A percentile compares a stretch with the other conserved stretches of the same genome.
phyloP scores from a whole-genome alignment of 257 asterid species.

The Marsdenia floribunda region DNA sequence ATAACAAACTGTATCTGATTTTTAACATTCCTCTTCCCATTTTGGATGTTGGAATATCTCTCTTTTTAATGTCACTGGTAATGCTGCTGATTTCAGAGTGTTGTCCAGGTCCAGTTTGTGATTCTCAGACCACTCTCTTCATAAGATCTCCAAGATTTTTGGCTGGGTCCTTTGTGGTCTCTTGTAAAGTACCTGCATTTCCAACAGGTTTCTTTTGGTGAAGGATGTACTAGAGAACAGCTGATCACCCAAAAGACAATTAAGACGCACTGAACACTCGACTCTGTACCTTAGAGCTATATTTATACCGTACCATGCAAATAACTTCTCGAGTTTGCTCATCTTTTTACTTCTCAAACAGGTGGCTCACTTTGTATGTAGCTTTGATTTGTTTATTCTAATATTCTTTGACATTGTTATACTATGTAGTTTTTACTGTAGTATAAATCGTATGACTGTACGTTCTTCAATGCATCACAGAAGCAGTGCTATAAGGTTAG shows the following conservation, averaged over 20 bases:
- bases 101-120: neutral
- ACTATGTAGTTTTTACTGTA: neutral
- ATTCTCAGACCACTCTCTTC: neutral
- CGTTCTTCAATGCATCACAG: constrained; percentile 31
- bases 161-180: neutral
- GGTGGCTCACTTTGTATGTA: constrained; percentile 29
- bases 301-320: constrained; percentile 33
- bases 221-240: neutral
- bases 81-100: neutral
- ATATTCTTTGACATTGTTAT: neutral
- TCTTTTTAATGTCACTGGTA: neutral
- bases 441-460: constrained; percentile 2
- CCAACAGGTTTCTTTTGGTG: neutral
- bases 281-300: neutral
- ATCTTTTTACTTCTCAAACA: constrained; percentile 31
- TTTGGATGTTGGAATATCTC: neutral
- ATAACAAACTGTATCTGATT: neutral
- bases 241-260: neutral
- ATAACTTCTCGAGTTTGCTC: constrained; percentile 50
- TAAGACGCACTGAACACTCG: neutral
- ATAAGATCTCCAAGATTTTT: neutral
- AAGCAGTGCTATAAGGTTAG: constrained; percentile 24
- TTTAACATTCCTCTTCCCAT: neutral
- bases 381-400: neutral
- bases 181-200: neutral